Evolutionary conservation across 2,329 filamentous ascomycete genomes (phyloP), one percentile per base, ranked within the genome.

Genomic region (Aureobasidium sp.): DNA sequence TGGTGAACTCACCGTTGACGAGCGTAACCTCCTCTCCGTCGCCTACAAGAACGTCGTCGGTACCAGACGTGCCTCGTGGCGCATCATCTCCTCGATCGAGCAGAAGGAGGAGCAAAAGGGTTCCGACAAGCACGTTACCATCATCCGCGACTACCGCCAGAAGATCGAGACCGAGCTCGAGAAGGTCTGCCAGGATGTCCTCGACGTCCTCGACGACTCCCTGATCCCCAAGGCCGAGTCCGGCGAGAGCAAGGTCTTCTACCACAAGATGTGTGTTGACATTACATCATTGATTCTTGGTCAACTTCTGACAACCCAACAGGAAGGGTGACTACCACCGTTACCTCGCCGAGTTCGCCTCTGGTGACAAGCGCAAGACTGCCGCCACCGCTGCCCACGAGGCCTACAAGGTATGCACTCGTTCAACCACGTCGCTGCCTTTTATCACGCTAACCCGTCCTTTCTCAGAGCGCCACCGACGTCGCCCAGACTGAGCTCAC

Each of bases 1-100:
- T 71, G 84, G 84, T 70, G 84, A 87, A 73, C 80, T 87, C 70
- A 82, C 83, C 65, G 84, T 87, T 66, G 84, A 87, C 71, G 84
- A 87, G 77, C 84, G 84, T 74, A 97, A 97, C 82, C 89, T 99
- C 67, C 87, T 99, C 68, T 96, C 90, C 68, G 94, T 97, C 73
- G 93, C 93, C 76, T 99, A 99, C 88, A 99, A 99, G 89, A 99
- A 99, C 80, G 94, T 99, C 64, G 90, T 99, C 72, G 93, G 94
- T 73, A 95, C 94, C 74, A 88, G 93, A 78, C 93, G 94, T 86
- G 93, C 93, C 74, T 96, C 91, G 71, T 99, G 93, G 93, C 87
- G 93, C 81, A 97, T 99, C 80, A 95, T 99, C 80, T 95, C 92
- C 75, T 97, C 94, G 75, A 97, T 99, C 79, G 93, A 97, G 83